Conservation (phyloP, 179 eudicot species). For the Silene vulgaris region DNA sequence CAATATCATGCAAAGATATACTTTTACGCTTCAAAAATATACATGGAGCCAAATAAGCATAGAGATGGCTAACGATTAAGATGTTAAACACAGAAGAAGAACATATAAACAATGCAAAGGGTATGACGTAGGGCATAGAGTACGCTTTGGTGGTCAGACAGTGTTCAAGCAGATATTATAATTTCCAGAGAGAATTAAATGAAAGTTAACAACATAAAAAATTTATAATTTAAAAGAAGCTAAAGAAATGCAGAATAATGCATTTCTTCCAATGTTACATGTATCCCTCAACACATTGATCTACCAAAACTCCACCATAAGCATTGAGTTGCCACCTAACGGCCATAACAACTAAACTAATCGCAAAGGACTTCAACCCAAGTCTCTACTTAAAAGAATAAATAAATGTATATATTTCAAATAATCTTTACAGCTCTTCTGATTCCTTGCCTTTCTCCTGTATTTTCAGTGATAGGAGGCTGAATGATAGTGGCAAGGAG, state of each 20-base stretch:
- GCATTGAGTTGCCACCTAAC: not conserved
- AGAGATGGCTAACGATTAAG: not conserved
- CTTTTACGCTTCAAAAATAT: not conserved
- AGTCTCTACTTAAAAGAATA: constrained; percentile 4
- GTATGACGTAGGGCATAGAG: no score
- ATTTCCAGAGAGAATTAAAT: not conserved
- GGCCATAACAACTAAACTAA: not conserved
- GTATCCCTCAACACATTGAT: not conserved
- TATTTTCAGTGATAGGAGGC: constrained; percentile 6
- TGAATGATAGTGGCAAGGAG: not conserved
- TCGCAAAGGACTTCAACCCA: not conserved
- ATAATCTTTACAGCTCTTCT: constrained; percentile 4
- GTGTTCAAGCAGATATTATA: not conserved
- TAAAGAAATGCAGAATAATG: not conserved
- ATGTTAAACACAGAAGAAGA: no score
- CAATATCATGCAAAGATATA: not conserved
- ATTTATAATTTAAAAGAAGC: not conserved
- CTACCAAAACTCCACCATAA: not conserved
- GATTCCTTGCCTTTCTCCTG: not conserved
- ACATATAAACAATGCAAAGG: no score
- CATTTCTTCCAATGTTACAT: constrained; percentile 10
- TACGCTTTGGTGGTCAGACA: no score
- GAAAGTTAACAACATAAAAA: not conserved
- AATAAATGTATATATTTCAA: constrained; percentile 17
- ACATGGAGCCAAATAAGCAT: not conserved